Evolutionary conservation across 371 early-diverging fungal genomes (phyloP).

Genomic region (Mucor lusitanicus): DNA sequence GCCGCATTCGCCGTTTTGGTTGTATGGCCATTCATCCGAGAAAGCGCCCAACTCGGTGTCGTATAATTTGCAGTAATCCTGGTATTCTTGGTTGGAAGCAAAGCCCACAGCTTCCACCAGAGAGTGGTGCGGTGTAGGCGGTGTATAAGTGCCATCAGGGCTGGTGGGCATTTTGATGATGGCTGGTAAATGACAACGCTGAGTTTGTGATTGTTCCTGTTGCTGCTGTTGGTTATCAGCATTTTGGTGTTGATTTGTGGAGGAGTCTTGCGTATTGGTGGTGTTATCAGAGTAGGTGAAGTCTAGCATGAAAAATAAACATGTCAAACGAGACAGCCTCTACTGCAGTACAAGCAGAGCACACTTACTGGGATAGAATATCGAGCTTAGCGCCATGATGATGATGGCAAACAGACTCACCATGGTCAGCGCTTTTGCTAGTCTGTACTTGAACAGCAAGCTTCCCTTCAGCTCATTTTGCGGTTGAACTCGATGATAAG

Average conservation of each 20-base stretch:
- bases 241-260: not conserved
- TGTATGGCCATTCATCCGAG: constrained; percentile 26
- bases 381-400: constrained; percentile 32
- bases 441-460: constrained; percentile 31
- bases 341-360: not conserved
- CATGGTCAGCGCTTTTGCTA: constrained; percentile 38
- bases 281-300: not conserved
- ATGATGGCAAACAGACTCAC: constrained; percentile 40
- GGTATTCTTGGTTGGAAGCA: constrained; percentile 35
- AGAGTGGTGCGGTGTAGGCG: constrained; percentile 41
- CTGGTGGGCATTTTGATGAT: constrained; percentile 26
- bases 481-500: constrained; percentile 24
- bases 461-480: constrained; percentile 25
- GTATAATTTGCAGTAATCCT: constrained; percentile 41
- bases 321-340: no score
- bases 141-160: constrained; percentile 46
- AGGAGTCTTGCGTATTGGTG: not conserved
- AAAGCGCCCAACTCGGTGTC: constrained; percentile 16
- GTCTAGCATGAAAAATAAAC: not conserved
- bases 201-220: not conserved
- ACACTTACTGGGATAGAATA: constrained; percentile 39
- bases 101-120: constrained; percentile 32
- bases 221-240: not conserved
- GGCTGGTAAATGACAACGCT: constrained; percentile 19
- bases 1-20: constrained; percentile 43